These are phyloP conservation scores for Neurospora pannonica DNA, from an alignment of 495 filamentous ascomycete genomes.

Conservation along the genomic window DNA sequence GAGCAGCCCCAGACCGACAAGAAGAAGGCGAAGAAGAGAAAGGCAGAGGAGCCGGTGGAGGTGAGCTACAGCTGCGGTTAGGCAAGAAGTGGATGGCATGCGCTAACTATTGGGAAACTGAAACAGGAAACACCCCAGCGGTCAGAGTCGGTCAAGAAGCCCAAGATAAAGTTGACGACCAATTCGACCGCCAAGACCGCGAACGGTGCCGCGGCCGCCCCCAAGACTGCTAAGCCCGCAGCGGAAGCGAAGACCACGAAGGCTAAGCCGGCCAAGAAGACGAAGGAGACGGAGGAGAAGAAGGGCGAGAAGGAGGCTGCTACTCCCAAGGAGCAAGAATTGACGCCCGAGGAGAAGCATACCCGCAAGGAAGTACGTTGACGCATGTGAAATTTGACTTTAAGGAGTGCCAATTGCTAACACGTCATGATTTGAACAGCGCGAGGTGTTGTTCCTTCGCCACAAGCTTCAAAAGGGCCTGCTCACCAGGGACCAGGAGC, in stretches of 20 bases:
- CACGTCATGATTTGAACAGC: constrained; percentile 29
- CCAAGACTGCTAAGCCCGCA: constrained; percentile 40
- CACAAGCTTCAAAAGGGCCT: constrained; percentile 90
- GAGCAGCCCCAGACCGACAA: constrained; percentile 39
- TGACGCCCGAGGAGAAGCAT: constrained; percentile 38
- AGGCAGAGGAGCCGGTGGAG: constrained; percentile 58
- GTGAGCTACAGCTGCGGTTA: constrained; percentile 32
- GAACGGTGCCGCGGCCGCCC: constrained; percentile 38
- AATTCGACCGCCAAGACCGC: constrained; percentile 42
- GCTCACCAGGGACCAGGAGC: constrained; percentile 66
- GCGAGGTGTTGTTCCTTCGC: constrained; percentile 70
- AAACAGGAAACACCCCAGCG: constrained; percentile 49
- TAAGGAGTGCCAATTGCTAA: constrained; percentile 1
- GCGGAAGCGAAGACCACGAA: constrained; percentile 49
- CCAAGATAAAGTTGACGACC: constrained; percentile 52
- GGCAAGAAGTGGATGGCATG: constrained; percentile 7
- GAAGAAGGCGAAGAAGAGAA: constrained; percentile 61
- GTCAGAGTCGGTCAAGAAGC: constrained; percentile 57
- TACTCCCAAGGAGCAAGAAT: constrained; percentile 39
- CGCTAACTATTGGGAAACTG: constrained; percentile 21
- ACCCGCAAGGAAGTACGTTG: constrained; percentile 49
- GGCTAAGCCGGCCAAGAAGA: constrained; percentile 50
- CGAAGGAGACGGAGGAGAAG: constrained; percentile 53
- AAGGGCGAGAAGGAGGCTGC: constrained; percentile 47
- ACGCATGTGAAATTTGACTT: background rate